These are phyloP conservation scores for Rosa lucieae DNA, from an alignment of 306 rosid species.

Conservation along the genomic window DNA sequence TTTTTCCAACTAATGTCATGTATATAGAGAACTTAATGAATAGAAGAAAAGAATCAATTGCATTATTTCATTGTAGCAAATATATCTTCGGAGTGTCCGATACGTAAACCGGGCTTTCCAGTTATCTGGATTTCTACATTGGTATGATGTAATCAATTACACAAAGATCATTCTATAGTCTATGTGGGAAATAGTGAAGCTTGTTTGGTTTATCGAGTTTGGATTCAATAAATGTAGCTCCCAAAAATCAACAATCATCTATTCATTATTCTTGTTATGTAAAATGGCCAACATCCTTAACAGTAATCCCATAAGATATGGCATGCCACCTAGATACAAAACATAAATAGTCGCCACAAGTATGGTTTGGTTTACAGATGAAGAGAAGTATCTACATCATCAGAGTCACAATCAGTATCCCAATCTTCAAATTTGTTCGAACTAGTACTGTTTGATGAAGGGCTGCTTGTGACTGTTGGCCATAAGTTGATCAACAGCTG, in stretches of 20 bases:
- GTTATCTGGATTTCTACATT: background rate
- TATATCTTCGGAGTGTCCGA: background rate
- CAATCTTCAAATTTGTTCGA: constrained; percentile 28
- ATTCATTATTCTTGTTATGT: background rate
- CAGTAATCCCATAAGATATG: background rate
- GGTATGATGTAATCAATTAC: background rate
- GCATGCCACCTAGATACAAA: background rate
- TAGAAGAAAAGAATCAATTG: constrained; percentile 9
- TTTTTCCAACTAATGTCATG: background rate
- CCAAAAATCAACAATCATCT: background rate
- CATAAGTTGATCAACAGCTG: background rate
- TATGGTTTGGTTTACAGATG: constrained; percentile 47
- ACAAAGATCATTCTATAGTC: background rate
- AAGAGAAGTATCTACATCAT: constrained; percentile 86
- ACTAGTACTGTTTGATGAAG: background rate
- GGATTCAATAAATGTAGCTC: background rate
- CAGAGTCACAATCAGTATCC: constrained; percentile 31
- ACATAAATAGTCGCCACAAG: background rate
- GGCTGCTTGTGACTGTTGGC: background rate
- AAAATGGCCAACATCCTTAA: background rate
- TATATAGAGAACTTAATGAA: background rate
- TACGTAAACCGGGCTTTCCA: background rate
- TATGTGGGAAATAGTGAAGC: background rate
- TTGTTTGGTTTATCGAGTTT: background rate
- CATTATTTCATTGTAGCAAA: background rate